A percentile compares a stretch with the other conserved stretches of the same genome.
Conservation (phyloP, 179 eudicot species). For the Spergularia azorica region DNA sequence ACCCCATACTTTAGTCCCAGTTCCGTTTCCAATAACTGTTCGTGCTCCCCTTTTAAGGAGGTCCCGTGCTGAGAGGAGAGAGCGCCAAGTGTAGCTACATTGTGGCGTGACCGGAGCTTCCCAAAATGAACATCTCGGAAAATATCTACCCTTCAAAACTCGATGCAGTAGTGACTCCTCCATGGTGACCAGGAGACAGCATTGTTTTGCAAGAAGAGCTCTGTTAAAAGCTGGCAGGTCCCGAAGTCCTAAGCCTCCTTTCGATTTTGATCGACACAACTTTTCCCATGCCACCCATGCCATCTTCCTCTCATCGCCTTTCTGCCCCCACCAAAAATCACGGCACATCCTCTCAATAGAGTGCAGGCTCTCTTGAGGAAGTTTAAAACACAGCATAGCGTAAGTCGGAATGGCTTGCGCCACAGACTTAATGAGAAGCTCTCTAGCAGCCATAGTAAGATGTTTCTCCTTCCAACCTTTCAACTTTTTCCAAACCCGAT, state of each 20-base stretch:
- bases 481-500: not conserved
- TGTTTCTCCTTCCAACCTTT: not conserved
- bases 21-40: not conserved
- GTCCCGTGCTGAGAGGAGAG: not conserved
- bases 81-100: not conserved
- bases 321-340: not conserved
- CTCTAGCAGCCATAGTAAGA: not conserved
- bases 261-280: no score
- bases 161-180: not conserved
- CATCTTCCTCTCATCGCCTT: not conserved
- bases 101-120: not conserved
- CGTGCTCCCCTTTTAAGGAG: not conserved
- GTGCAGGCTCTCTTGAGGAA: not conserved
- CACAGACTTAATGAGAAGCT: not conserved
- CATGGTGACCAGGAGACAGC: not conserved
- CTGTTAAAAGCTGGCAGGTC: not conserved
- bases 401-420: conserved; percentile 5
- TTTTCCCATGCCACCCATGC: not conserved
- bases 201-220: not conserved
- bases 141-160: not conserved
- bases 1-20: not conserved
- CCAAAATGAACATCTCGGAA: not conserved
- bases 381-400: not conserved
- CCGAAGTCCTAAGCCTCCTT: not conserved
- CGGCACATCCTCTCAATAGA: not conserved